Evolutionary conservation across 345 rosid species (phyloP), one percentile per base, ranked within the genome.

Genomic region (Raphanus raphanistrum): DNA sequence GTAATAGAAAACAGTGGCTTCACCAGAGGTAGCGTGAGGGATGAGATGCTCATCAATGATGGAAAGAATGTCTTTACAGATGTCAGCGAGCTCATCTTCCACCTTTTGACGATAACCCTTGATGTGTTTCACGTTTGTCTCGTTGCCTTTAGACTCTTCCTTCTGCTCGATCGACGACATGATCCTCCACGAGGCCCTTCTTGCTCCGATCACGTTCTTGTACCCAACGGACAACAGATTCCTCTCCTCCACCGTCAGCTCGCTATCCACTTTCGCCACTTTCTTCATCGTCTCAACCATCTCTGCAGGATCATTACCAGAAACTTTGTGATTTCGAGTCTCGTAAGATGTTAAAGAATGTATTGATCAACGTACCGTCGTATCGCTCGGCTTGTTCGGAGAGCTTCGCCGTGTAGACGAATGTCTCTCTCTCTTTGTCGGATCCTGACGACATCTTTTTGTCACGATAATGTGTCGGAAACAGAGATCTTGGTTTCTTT

Each of bases 131-230:
- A 91, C 99, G 52, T 95, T 90, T 60, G 90, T 80, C 29, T 95
- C 97, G 55, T 91, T 92, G 59, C 98, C 97, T 78, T 92, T 92
- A 0, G 94, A 86, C 83, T 94, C 98, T 79, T 94, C 98, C 84
- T 90, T 94, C 84, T 94, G 98, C 83, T 90, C 98, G 31, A 94
- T 94, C 0, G 98, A 94, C 52, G 98, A 92, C 98, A 94, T 92
- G 29, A 94, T 94, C 54, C 98, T 86, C 98, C 98, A 94, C 0
- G 98, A 94, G 38, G 98, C 98, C 57, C 98, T 71, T 74, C 98
- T 80, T 15, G 97, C 97, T 5, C 97, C 97, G 13, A 94, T 94
- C 59, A 95, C 99, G 50, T 80, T 80, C 73, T 92, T 95, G 88
- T 95, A 95, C 11, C 98, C 99, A 21, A 95, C 98, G 0, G 99